Conservation (phyloP, 306 rosid genomes). For the Quercus bicolor region DNA sequence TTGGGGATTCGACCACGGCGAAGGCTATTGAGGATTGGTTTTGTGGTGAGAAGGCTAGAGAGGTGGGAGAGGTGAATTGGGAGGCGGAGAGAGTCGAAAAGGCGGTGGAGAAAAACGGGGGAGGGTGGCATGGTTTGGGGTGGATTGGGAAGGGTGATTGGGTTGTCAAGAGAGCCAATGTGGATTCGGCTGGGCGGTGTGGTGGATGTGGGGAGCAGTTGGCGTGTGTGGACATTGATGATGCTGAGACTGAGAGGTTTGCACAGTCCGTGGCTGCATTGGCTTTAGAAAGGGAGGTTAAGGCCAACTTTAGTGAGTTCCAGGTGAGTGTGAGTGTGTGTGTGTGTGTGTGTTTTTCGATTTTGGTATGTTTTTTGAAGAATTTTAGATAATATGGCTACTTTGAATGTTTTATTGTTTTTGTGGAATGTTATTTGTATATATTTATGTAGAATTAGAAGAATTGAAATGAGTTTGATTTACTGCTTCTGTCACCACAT, state of each 20-base stretch:
- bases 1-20: conserved; percentile 44
- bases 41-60: conserved; percentile 39
- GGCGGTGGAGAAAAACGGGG: conserved; percentile 57
- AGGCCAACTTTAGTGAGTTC: conserved; percentile 65
- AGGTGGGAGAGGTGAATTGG: conserved; percentile 40
- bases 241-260: conserved; percentile 61
- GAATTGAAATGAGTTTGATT: not conserved
- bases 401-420: not conserved
- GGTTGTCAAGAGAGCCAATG: conserved; percentile 41
- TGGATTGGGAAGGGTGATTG: conserved; percentile 89
- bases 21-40: conserved; percentile 72
- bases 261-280: conserved; percentile 58
- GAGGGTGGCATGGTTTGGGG: conserved; percentile 95
- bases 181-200: conserved; percentile 48
- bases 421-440: too few relatives aligned
- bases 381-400: not conserved
- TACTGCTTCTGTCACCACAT: not conserved
- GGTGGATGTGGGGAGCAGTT: conserved; percentile 55
- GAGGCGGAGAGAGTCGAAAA: conserved; percentile 40
- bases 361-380: not conserved
- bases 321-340: conserved; percentile 44
- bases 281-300: conserved; percentile 76
- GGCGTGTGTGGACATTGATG: conserved; percentile 75
- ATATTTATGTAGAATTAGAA: not conserved
- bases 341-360: not conserved